These are phyloP conservation scores for Penicillium atrosanguineum DNA, from an alignment of 495 filamentous ascomycete genomes.

Conservation along the genomic window DNA sequence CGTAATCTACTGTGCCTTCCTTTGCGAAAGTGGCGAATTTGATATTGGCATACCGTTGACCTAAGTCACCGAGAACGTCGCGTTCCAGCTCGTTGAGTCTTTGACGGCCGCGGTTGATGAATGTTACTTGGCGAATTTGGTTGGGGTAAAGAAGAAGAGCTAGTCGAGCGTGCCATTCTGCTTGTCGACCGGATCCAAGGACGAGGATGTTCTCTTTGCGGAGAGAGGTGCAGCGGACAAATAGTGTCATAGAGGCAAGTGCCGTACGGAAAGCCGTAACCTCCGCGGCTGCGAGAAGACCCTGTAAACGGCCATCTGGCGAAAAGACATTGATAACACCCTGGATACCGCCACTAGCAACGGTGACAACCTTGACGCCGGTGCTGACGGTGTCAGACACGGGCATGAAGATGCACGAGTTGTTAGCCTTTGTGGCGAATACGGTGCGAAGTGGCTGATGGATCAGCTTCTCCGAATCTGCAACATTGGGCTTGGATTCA, in stretches of 20 bases:
- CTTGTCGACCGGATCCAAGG: conserved; percentile 86
- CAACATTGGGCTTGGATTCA: conserved; percentile 20
- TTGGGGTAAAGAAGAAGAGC: conserved; percentile 62
- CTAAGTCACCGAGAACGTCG: conserved; percentile 25
- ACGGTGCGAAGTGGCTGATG: conserved; percentile 77
- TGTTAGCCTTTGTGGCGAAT: conserved; percentile 60
- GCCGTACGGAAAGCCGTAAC: conserved; percentile 94
- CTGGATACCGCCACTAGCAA: conserved; percentile 43
- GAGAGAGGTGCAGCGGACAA: conserved; percentile 50
- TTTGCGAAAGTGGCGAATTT: conserved; percentile 25
- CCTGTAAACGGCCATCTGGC: conserved; percentile 64
- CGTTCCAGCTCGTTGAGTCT: conserved; percentile 35
- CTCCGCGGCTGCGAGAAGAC: conserved; percentile 79
- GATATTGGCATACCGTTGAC: conserved; percentile 24
- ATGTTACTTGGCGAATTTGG: conserved; percentile 68
- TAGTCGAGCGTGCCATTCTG: conserved; percentile 88
- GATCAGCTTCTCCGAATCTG: conserved; percentile 29
- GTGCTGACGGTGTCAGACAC: conserved; percentile 56
- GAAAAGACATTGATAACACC: conserved; percentile 79
- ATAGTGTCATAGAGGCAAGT: conserved; percentile 73
- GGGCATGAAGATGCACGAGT: conserved; percentile 91
- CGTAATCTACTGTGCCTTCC: conserved; percentile 30
- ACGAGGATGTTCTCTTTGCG: conserved; percentile 66
- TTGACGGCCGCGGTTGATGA: conserved; percentile 70
- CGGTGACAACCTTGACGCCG: conserved; percentile 63